Evolutionary conservation across 805 yeast genomes (phyloP).

Genomic region (Nakazawaea sp.): DNA sequence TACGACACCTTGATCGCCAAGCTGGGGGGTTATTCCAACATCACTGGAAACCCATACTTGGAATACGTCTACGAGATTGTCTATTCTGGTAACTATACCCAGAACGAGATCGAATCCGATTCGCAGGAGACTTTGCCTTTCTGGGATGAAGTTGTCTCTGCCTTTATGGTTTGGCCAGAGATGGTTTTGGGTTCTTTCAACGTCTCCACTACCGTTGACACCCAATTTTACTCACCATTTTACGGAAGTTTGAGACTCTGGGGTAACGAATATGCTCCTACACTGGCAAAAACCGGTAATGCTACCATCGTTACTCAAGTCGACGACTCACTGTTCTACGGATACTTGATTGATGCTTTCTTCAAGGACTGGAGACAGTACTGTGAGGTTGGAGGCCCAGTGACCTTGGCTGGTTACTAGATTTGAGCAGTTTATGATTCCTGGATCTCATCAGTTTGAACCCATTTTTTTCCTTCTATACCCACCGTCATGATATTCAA

Average conservation of each 20-base stretch:
- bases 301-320: conserved; percentile 28
- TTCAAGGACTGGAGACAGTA: conserved; percentile 31
- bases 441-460: too few species aligned
- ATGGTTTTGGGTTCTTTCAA: conserved; percentile 23
- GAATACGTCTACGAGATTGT: conserved; percentile 22
- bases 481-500: too few species aligned
- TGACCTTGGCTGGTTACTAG: conserved; percentile 6
- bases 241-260: conserved; percentile 33
- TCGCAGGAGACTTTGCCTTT: conserved; percentile 31
- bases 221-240: conserved; percentile 33
- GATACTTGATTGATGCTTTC: conserved; percentile 23
- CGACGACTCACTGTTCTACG: conserved; percentile 25
- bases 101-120: conserved; percentile 21
- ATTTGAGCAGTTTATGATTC: too few species aligned
- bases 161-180: conserved; percentile 30
- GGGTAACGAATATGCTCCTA: conserved; percentile 31
- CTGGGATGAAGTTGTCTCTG: conserved; percentile 36
- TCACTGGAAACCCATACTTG: conserved; percentile 23
- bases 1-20: conserved; percentile 27
- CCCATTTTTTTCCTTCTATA: too few species aligned
- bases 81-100: conserved; percentile 17
- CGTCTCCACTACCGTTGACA: conserved; percentile 29
- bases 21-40: conserved; percentile 25
- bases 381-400: conserved; percentile 19
- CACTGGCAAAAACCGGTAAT: conserved; percentile 24